Evolutionary conservation across 1,284 basidiomycete genomes (phyloP).

Genomic region (Tilletia setariae): DNA sequence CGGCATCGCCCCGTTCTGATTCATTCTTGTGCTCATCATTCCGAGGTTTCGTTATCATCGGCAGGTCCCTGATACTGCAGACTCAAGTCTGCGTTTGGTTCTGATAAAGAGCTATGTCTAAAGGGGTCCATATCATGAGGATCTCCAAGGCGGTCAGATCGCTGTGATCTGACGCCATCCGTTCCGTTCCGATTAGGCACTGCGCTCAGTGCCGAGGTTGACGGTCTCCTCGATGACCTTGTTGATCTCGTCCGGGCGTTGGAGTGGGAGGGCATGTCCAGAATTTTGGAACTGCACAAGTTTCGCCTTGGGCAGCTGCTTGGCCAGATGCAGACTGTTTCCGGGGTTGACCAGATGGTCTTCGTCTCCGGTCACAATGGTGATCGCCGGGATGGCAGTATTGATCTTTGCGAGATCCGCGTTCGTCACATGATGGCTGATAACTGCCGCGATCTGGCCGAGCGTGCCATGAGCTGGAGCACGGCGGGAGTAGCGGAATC

Average conservation of each 20-base stretch:
- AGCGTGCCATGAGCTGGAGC: constrained; percentile 67
- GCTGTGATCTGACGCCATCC: neutral
- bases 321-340: constrained; percentile 64
- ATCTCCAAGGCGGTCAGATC: neutral
- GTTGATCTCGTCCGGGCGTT: constrained; percentile 54
- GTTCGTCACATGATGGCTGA: constrained; percentile 67
- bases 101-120: too few relatives aligned
- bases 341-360: constrained; percentile 67
- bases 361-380: constrained; percentile 71
- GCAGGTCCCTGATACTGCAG: too few relatives aligned
- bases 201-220: neutral
- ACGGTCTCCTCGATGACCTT: constrained; percentile 5
- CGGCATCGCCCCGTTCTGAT: too few relatives aligned
- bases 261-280: constrained; percentile 68
- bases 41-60: too few relatives aligned
- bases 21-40: too few relatives aligned
- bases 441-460: constrained; percentile 70
- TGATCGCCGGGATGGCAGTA: constrained; percentile 61
- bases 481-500: constrained; percentile 62
- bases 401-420: constrained; percentile 64
- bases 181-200: neutral
- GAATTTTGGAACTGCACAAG: constrained; percentile 65
- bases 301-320: constrained; percentile 69
- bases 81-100: too few relatives aligned
- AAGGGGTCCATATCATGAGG: neutral